A percentile compares a stretch with the other conserved stretches of the same genome.
Evolutionary conservation across 805 yeast species (phyloP).

Genomic region (Lipomyces anomalus): DNA sequence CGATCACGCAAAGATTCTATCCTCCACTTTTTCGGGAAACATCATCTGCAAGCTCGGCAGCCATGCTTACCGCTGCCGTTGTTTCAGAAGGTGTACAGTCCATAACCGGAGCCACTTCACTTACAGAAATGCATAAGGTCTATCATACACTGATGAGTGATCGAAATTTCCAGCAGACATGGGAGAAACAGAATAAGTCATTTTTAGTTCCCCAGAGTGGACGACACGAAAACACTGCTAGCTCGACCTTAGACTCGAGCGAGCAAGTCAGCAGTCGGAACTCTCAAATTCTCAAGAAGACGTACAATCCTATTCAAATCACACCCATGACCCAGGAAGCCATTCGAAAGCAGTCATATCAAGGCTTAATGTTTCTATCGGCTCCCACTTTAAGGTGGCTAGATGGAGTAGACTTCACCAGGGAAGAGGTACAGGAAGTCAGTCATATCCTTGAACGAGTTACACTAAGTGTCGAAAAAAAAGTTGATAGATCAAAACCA

Average conservation of each 20-base stretch:
- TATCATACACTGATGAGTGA: not conserved
- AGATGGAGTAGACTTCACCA: slow-evolving; percentile 13
- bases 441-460: slow-evolving; percentile 13
- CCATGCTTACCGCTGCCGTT: not conserved
- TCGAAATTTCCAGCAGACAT: slow-evolving; percentile 4
- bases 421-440: slow-evolving; percentile 5
- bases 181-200: slow-evolving; percentile 7
- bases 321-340: not conserved
- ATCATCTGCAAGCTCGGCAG: not conserved
- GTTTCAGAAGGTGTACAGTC: not conserved
- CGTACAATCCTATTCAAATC: not conserved
- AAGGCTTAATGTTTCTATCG: slow-evolving; percentile 19
- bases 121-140: not conserved
- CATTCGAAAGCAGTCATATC: slow-evolving; percentile 7
- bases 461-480: slow-evolving; percentile 11
- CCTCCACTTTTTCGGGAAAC: slow-evolving; percentile 7
- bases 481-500: not conserved
- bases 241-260: too few species aligned
- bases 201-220: not conserved
- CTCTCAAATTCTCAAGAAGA: not conserved
- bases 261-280: not conserved
- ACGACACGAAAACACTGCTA: too few species aligned
- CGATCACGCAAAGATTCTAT: slow-evolving; percentile 28
- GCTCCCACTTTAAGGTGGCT: slow-evolving; percentile 16
- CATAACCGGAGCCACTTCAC: too few species aligned